phyloP scores from a whole-genome alignment of 495 filamentous ascomycete genomes.

The Penicillium flavigenum region DNA sequence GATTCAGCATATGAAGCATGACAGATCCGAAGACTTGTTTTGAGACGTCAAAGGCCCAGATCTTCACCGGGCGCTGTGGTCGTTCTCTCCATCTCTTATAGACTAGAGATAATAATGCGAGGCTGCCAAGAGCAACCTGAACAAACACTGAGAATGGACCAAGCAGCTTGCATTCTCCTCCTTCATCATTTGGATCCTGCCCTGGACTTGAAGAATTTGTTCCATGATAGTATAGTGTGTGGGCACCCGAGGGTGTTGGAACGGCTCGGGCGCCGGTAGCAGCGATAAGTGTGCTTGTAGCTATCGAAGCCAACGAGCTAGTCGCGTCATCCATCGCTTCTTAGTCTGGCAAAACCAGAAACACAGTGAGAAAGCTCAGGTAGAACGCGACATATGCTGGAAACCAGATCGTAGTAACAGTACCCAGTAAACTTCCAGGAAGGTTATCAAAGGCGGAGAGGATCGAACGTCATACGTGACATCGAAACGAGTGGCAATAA shows the following conservation, averaged over 20 bases:
- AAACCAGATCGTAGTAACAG: neutral
- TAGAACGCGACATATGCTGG: constrained; percentile 1
- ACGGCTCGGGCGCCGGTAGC: constrained; percentile 9
- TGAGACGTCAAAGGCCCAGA: constrained; percentile 95
- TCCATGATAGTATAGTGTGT: constrained; percentile 25
- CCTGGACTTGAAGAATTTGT: constrained; percentile 11
- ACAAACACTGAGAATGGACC: constrained; percentile 86
- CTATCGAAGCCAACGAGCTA: constrained; percentile 19
- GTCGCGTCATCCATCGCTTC: constrained; percentile 14
- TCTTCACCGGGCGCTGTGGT: constrained; percentile 85
- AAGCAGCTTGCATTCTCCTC: constrained; percentile 76
- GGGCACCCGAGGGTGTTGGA: constrained; percentile 12
- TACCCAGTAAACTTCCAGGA: neutral
- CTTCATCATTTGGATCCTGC: constrained; percentile 34
- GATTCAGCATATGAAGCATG: constrained; percentile 85
- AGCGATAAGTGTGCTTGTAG: constrained; percentile 26
- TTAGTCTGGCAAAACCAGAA: neutral
- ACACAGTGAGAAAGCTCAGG: neutral
- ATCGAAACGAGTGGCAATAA: neutral
- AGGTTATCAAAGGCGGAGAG: constrained; percentile 8
- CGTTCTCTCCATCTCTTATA: constrained; percentile 91
- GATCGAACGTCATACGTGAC: constrained; percentile 9
- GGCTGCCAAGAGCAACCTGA: constrained; percentile 79
- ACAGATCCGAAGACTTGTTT: constrained; percentile 97
- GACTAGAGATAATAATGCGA: constrained; percentile 82